phyloP scores from a whole-genome alignment of 805 yeast genomes.

The Yarrowia sp. region DNA sequence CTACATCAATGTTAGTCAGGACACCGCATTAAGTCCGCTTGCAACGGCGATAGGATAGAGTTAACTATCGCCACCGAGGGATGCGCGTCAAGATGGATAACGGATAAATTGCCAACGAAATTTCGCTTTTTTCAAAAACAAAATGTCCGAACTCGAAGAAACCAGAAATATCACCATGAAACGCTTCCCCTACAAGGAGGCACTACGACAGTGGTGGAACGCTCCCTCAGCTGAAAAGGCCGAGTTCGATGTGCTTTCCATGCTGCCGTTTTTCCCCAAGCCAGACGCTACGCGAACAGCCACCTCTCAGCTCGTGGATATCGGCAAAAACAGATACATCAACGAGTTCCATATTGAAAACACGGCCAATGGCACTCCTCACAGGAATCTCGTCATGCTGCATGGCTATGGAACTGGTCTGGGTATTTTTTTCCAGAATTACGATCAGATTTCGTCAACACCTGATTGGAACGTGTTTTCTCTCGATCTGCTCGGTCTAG shows the following conservation, averaged over 20 bases:
- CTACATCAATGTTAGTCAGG: background rate
- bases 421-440: slow-evolving; percentile 74
- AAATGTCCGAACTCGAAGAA: slow-evolving; percentile 25
- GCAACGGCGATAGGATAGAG: slow-evolving; percentile 11
- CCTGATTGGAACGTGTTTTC: slow-evolving; percentile 74
- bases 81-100: background rate
- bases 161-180: background rate
- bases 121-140: background rate
- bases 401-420: slow-evolving; percentile 96
- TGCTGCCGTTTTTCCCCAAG: slow-evolving; percentile 50
- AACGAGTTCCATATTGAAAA: slow-evolving; percentile 68
- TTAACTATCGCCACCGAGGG: slow-evolving; percentile 18
- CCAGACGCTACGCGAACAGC: slow-evolving; percentile 37
- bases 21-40: background rate
- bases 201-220: slow-evolving; percentile 44
- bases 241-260: slow-evolving; percentile 52
- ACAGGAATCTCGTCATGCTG: slow-evolving; percentile 63
- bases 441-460: slow-evolving; percentile 46
- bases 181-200: slow-evolving; percentile 6
- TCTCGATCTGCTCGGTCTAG: slow-evolving; percentile 86
- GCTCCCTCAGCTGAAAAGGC: slow-evolving; percentile 41
- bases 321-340: slow-evolving; percentile 53
- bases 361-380: slow-evolving; percentile 30
- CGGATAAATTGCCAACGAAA: background rate
- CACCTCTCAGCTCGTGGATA: slow-evolving; percentile 46